phyloP scores from a whole-genome alignment of 257 asterid genomes.

The Solanum paucissectum region DNA sequence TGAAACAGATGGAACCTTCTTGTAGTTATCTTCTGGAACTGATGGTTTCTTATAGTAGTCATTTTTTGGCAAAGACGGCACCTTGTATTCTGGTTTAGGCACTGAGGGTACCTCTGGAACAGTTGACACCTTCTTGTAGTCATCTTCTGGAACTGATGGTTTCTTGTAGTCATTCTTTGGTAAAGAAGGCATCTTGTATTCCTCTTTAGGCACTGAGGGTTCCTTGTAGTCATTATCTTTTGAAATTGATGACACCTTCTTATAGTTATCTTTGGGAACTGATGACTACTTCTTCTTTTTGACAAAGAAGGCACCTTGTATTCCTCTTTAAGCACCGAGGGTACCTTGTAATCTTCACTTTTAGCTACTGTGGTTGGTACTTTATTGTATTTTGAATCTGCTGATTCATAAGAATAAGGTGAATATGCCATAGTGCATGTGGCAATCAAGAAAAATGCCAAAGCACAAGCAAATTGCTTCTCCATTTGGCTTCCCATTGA shows the following conservation, averaged over 20 bases:
- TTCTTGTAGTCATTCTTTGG: not conserved
- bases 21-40: not conserved
- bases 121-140: not conserved
- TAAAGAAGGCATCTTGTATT: not conserved
- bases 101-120: not conserved
- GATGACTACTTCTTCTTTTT: too few relatives aligned
- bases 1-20: not conserved
- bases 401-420: not conserved
- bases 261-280: not conserved
- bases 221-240: not conserved
- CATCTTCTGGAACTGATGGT: not conserved
- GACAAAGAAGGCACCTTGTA: not conserved
- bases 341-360: not conserved
- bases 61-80: not conserved
- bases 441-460: not conserved
- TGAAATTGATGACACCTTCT: too few relatives aligned
- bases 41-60: not conserved
- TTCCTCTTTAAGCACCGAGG: not conserved
- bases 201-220: not conserved
- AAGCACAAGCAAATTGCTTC: not conserved
- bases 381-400: not conserved
- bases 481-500: not conserved
- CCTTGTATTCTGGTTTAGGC: too few relatives aligned
- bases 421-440: not conserved
- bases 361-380: not conserved